Base-by-base conservation (phyloP, 768 basidiomycete species). In the Boletus speciosus region DNA sequence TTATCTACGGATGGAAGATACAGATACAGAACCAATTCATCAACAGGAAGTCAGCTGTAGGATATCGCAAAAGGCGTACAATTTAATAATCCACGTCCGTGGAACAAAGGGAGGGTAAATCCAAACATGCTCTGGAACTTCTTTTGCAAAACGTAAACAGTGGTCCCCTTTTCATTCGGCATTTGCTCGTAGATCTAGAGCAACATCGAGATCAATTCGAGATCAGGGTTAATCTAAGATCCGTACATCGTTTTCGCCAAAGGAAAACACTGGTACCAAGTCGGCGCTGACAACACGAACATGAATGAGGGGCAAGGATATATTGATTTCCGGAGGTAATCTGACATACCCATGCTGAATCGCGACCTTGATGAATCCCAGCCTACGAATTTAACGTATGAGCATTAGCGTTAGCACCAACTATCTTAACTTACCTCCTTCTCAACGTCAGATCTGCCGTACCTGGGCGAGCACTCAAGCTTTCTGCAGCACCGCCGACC, bases 71-170 rank as follows among this genome's bases (percentile, higher is more conserved):
- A 64, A 14, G 12, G 25, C 85, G 27, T 60, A 94, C 95, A 99
- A 70, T 98, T 99, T 59, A 98, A 78, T 51, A 99, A 71, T 12
- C 96, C 96, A 55, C 97, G 78, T 3, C 97, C 97, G 67, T 97
- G 96, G 73, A 99, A 99, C n/a, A 99, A 73, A 0, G 97, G 96
- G 11, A 99, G 73, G 0, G 96, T 99, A 69, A 98, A 99, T 6
- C 96, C 96, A 62, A 99, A 98, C 40, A 90, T 71, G 47, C 78
- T 82, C 70, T 98, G 93, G 70, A 99, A 98, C 65, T 84, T 85
- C 69, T 91, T 90, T 72, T 99, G 96, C 6, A 97, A 63, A 11
- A 77, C 80, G 71, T 93, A 91, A 25, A 97, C 71, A 16, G 86
- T 86, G 2, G 96, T 97, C 1, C 95, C 96, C 62, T 86, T 88